Evolutionary conservation across 2,329 filamentous ascomycete genomes (phyloP), one percentile per base, ranked within the genome.

Genomic region (Nakataea oryzae): DNA sequence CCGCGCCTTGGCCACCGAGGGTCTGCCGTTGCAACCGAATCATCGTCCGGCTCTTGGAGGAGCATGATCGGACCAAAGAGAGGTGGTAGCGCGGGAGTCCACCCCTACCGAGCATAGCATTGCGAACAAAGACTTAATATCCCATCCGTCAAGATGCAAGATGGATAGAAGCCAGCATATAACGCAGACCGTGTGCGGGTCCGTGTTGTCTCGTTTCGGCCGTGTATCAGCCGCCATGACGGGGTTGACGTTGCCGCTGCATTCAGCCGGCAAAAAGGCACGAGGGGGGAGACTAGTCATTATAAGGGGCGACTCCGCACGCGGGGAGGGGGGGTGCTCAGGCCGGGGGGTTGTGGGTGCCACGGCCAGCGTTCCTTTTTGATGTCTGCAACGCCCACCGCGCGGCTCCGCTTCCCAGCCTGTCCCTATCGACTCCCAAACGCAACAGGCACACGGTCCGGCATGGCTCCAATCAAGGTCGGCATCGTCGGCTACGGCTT

Each of bases 401-500:
- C 41, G 41, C 5, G 41, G 41, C 12, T 21, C 41, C n/a, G 2
- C 14, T 17, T 17, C 14, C 3, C 11, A 14, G 12, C 14, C 2
- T 41, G 21, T 41, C 14, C 34, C 14, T 11, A 11, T 11, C 5
- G 30, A 12, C 34, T 21, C 34, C 2, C 6, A 12, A 21, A 14
- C 5, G 41, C 41, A 13, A 2, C 41, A 7, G n/a, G n/a, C n/a
- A n/a, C 3, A 47, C 17, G 30, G 8, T 6, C 41, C 12, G 27
- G 32, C 32, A 64, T 64, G 61, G 59, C 61, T 1, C 65, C 65
- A 34, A 62, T 81, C 70, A 81, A 79, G 66, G 74, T 81, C 47
- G 79, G 79, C 50, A 67, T 82, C 57, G 69, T 82, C 41, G 80
- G 80, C 64, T 82, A 82, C 62, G 79, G 80, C 69, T 74, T 75